A percentile compares a stretch with the other conserved stretches of the same genome.
phyloP scores from a whole-genome alignment of 371 early-diverging fungal genomes.

The Mucor saturninus region DNA sequence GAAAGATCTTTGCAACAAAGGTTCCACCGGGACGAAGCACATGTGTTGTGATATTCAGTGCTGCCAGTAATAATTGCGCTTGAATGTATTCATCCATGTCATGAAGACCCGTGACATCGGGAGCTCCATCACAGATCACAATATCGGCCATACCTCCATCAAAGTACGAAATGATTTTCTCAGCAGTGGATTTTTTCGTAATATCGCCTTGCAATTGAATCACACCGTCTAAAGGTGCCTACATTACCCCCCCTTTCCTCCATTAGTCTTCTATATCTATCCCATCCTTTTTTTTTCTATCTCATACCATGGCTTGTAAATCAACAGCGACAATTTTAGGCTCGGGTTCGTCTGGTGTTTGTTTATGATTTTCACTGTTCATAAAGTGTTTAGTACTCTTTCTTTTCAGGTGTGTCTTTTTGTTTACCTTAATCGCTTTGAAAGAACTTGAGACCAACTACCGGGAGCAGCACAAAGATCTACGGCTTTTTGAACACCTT shows the following conservation, averaged over 20 bases:
- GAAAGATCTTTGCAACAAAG: slow-evolving; percentile 97
- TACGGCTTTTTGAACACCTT: slow-evolving; percentile 89
- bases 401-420: background rate
- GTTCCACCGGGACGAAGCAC: slow-evolving; percentile 89
- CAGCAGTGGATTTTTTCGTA: slow-evolving; percentile 93
- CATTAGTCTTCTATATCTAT: no score
- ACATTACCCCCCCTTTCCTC: slow-evolving; percentile 51
- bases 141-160: slow-evolving; percentile 91
- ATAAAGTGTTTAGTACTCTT: background rate
- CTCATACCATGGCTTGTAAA: slow-evolving; percentile 92
- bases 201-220: slow-evolving; percentile 98
- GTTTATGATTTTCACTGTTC: slow-evolving; percentile 60
- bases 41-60: slow-evolving; percentile 93
- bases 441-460: slow-evolving; percentile 98
- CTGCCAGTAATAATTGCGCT: slow-evolving; percentile 93
- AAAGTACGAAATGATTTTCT: slow-evolving; percentile 88
- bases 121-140: slow-evolving; percentile 98
- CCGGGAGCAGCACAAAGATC: slow-evolving; percentile 99
- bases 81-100: slow-evolving; percentile 99
- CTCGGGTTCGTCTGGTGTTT: slow-evolving; percentile 55
- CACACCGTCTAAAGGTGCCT: slow-evolving; percentile 87
- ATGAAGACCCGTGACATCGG: slow-evolving; percentile 98
- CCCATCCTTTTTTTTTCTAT: background rate
- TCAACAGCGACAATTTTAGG: slow-evolving; percentile 97
- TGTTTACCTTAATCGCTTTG: slow-evolving; percentile 51